Evolutionary conservation across 495 filamentous ascomycete species (phyloP), one percentile per base, ranked within the genome.

Genomic region (Choiromyces venosus): DNA sequence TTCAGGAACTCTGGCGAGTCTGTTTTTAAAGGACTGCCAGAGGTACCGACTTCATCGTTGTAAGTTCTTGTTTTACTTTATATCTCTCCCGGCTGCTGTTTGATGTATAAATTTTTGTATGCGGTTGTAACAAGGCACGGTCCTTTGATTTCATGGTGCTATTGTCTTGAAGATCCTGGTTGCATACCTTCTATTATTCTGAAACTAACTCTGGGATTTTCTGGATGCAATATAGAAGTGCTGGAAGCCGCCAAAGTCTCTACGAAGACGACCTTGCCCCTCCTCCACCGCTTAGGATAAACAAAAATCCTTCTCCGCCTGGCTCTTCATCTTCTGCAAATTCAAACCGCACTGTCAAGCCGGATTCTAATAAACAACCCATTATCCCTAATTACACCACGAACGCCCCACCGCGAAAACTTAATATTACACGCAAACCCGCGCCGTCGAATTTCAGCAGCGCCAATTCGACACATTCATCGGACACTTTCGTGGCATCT

Each of bases 271-370:
- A 72, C 7, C 36, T 77, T 19, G 66, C 37, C 25, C 75, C 74
- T 36, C 75, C 75, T 3, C 68, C 75, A 29, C 75, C 75, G 2
- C 37, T 77, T n/a, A 73, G 73, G 56, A 70, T 77, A 37, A 76
- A 65, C 71, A 44, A 76, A 66, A 42, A 72, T 61, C 52, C 66
- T 33, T 68, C 6, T 29, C 44, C 65, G 6, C 70, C 74, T 36
- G 67, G 69, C 18, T 66, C 6, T 21, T 67, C 61, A 8, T 69
- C 74, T 33, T 71, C 73, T 37, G 21, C 65, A 39, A 68, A 40
- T 6, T 70, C 74, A 10, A 64, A 36, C 18, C 65, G 61, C 12
- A 46, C 64, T 35, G 65, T 70, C 42, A 68, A 46, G n/a, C 25
- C 74, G 2, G 40, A 67, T 36, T 69, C 37, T 25, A 16, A 6